Evolutionary conservation across 495 filamentous ascomycete genomes (phyloP).

Genomic region (Podospora comata): DNA sequence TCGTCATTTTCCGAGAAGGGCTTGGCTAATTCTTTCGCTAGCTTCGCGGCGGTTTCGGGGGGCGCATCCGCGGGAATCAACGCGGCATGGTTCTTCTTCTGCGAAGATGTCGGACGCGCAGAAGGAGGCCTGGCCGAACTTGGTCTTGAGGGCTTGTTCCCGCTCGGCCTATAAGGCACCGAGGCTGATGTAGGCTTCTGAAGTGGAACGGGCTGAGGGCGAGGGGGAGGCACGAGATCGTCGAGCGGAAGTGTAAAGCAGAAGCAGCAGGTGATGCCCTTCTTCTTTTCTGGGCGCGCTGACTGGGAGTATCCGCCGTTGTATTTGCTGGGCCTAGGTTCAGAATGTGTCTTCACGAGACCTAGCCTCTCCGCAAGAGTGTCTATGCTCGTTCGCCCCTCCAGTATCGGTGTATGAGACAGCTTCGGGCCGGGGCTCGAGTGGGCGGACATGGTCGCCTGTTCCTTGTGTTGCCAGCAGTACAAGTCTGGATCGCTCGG

Average conservation of each 20-base stretch:
- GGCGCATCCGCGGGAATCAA: conserved; percentile 63
- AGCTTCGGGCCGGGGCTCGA: conserved; percentile 41
- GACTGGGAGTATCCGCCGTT: conserved; percentile 20
- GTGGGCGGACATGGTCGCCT: conserved; percentile 53
- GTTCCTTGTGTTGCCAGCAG: conserved; percentile 94
- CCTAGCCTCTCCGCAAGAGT: conserved; percentile 77
- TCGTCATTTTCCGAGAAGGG: conserved; percentile 76
- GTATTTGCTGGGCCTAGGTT: conserved; percentile 27
- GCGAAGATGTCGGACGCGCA: conserved; percentile 21
- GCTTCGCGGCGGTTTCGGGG: conserved; percentile 60
- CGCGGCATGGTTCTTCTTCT: conserved; percentile 56
- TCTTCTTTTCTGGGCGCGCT: conserved; percentile 33
- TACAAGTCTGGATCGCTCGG: conserved; percentile 52
- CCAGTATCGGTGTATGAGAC: conserved; percentile 38
- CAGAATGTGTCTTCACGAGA: conserved; percentile 46
- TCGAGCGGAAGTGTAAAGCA: conserved; percentile 44
- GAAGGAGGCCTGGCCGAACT: conserved; percentile 20
- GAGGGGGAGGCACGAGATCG: conserved; percentile 34
- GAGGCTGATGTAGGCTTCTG: conserved; percentile 32
- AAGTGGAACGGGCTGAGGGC: conserved; percentile 41
- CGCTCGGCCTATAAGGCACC: conserved; percentile 22
- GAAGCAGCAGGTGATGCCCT: conserved; percentile 40
- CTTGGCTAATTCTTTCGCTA: conserved; percentile 76
- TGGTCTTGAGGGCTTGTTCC: conserved; percentile 30
- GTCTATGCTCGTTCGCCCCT: conserved; percentile 72